A percentile compares a stretch with the other conserved stretches of the same genome.
Conservation (phyloP, 176 grass and related monocot species). For the Juncus effusus region DNA sequence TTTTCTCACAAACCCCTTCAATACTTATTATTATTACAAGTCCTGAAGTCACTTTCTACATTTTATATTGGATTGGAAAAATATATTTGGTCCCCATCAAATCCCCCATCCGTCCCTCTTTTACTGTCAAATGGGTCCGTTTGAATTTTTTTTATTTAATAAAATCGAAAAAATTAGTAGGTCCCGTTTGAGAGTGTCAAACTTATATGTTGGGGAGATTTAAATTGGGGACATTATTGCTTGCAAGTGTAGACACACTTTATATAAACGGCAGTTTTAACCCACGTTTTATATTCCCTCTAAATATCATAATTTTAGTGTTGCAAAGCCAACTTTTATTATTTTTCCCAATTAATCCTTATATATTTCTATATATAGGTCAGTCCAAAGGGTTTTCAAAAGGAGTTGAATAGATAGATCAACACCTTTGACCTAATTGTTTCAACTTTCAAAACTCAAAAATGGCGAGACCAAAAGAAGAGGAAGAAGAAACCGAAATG, state of each 20-base stretch:
- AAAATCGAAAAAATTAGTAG: too few relatives aligned
- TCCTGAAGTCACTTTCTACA: too few relatives aligned
- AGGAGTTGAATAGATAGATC: conserved; percentile 48
- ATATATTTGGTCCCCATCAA: too few relatives aligned
- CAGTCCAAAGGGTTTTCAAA: conserved; percentile 7
- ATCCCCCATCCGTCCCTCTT: too few relatives aligned
- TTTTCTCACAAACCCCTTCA: too few relatives aligned
- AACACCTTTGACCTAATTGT: conserved; percentile 15
- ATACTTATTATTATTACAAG: too few relatives aligned
- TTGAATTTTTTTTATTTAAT: too few relatives aligned
- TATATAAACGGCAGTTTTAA: neutral
- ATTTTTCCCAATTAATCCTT: conserved; percentile 11
- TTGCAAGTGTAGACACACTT: conserved; percentile 16
- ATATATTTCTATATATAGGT: neutral
- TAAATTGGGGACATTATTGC: neutral
- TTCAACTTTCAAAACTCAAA: neutral
- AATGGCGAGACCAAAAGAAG: neutral
- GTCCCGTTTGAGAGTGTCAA: neutral
- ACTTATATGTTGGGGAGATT: neutral
- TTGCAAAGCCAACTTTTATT: neutral
- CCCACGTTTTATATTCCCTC: conserved; percentile 17
- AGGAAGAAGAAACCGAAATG: conserved; percentile 16
- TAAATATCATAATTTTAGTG: neutral
- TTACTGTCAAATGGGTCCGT: too few relatives aligned
- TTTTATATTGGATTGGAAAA: too few relatives aligned